phyloP scores from a whole-genome alignment of 2,329 filamentous ascomycete species.

The Allantophomopsis lycopodina region DNA sequence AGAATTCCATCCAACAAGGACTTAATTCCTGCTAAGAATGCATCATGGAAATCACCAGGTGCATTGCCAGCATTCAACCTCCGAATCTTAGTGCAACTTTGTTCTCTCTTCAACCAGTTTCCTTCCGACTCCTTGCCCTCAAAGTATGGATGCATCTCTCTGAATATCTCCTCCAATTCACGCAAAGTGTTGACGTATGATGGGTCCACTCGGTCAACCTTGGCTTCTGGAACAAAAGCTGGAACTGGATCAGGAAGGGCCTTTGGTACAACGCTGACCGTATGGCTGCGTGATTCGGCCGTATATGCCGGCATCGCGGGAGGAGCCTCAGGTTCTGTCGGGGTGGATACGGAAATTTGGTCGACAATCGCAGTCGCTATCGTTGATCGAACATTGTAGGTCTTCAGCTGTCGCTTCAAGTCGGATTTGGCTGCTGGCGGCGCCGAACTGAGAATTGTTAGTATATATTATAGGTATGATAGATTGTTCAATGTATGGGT shows the following conservation, averaged over 20 bases:
- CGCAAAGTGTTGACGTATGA: conserved; percentile 71
- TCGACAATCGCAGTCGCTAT: conserved; percentile 74
- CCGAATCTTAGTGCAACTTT: conserved; percentile 63
- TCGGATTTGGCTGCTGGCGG: conserved; percentile 78
- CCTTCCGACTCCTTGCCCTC: conserved; percentile 82
- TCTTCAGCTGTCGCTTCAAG: conserved; percentile 72
- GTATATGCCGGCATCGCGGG: conserved; percentile 3
- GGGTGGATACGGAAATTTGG: conserved; percentile 44
- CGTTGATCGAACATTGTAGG: conserved; percentile 72
- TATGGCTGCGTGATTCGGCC: conserved; percentile 21
- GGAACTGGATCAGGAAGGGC: conserved; percentile 27
- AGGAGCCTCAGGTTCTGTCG: conserved; percentile 17
- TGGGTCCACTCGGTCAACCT: conserved; percentile 61
- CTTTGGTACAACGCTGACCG: conserved; percentile 38
- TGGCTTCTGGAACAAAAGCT: conserved; percentile 50
- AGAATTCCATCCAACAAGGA: conserved; percentile 73
- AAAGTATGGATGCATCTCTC: conserved; percentile 68
- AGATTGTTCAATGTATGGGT: background rate
- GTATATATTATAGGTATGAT: background rate
- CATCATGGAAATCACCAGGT: conserved; percentile 58
- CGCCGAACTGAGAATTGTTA: conserved; percentile 40
- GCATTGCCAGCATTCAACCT: conserved; percentile 75
- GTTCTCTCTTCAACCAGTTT: conserved; percentile 83
- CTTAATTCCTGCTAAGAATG: conserved; percentile 60
- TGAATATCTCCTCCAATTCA: conserved; percentile 79